A percentile compares a stretch with the other conserved stretches of the same genome.
phyloP scores from a whole-genome alignment of 129 eudicot species.

The Logfia minima region DNA sequence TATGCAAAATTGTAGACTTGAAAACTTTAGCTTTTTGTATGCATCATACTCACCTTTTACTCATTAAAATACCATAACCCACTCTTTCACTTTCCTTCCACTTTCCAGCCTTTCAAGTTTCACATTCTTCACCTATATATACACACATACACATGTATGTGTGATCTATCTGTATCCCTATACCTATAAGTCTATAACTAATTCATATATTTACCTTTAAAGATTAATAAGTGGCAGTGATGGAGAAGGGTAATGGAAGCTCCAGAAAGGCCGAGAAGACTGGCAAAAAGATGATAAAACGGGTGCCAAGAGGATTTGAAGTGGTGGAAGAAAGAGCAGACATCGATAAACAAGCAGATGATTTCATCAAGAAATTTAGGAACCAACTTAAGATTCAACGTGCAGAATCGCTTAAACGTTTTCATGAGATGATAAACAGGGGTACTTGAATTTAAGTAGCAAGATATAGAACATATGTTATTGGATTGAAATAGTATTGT shows the following conservation, averaged over 20 bases:
- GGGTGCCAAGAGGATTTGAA: constrained; percentile 22
- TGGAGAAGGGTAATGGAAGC: constrained; percentile 35
- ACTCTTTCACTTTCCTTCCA: constrained; percentile 29
- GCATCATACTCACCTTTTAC: constrained; percentile 19
- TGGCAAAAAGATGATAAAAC: constrained; percentile 7
- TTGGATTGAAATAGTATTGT: neutral
- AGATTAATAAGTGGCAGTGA: constrained; percentile 3
- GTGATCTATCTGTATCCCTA: neutral
- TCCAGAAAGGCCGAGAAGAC: constrained; percentile 14
- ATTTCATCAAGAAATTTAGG: constrained; percentile 58
- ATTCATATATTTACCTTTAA: neutral
- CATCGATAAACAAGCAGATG: constrained; percentile 48
- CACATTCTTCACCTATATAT: constrained; percentile 20
- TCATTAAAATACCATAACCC: constrained; percentile 32
- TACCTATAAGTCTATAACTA: neutral
- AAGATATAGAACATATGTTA: neutral
- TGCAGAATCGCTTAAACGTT: constrained; percentile 46
- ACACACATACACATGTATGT: neutral
- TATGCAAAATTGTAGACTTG: constrained; percentile 4
- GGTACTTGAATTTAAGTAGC: constrained; percentile 26
- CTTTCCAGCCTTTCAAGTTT: constrained; percentile 24
- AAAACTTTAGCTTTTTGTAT: constrained; percentile 13
- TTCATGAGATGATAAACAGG: constrained; percentile 37
- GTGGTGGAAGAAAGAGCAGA: constrained; percentile 30
- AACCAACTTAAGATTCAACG: constrained; percentile 53